Evolutionary conservation across 805 yeast genomes (phyloP).

Genomic region (Candida pseudofarinosa): DNA sequence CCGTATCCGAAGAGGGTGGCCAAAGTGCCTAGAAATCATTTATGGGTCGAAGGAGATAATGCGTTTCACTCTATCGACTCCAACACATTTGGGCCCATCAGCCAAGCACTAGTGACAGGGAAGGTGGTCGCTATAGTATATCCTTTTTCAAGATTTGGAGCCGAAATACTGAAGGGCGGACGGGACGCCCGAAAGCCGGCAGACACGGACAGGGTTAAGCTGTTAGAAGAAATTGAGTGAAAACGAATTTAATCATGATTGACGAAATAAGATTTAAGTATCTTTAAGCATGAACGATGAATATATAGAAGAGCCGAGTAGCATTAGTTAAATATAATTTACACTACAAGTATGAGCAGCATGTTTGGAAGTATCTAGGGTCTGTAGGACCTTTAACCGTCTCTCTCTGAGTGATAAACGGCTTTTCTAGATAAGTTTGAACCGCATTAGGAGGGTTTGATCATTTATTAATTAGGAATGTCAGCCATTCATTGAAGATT

Average conservation of each 20-base stretch:
- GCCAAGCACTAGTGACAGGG: conserved; percentile 76
- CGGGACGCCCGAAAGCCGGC: conserved; percentile 16
- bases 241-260: not conserved
- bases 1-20: conserved; percentile 65
- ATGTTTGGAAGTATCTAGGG: too few relatives aligned
- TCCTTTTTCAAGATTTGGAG: conserved; percentile 47
- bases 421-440: too few relatives aligned
- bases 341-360: too few relatives aligned
- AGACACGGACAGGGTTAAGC: not conserved
- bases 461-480: too few relatives aligned
- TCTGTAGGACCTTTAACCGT: too few relatives aligned
- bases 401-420: too few relatives aligned
- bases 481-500: too few relatives aligned
- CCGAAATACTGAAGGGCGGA: conserved; percentile 21
- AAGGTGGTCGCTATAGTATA: conserved; percentile 65
- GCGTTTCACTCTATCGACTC: conserved; percentile 74
- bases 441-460: too few relatives aligned
- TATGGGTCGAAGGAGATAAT: conserved; percentile 96
- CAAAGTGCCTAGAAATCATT: conserved; percentile 69
- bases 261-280: not conserved
- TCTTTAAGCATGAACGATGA: not conserved
- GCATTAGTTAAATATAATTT: not conserved
- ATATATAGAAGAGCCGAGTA: not conserved
- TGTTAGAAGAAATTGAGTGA: not conserved
- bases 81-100: conserved; percentile 83